Percentiles rank a stretch among this genome's conserved stretches.
These are phyloP conservation scores for Tulasnella sp. DNA, from an alignment of 768 basidiomycete species.

Conservation along the genomic window DNA sequence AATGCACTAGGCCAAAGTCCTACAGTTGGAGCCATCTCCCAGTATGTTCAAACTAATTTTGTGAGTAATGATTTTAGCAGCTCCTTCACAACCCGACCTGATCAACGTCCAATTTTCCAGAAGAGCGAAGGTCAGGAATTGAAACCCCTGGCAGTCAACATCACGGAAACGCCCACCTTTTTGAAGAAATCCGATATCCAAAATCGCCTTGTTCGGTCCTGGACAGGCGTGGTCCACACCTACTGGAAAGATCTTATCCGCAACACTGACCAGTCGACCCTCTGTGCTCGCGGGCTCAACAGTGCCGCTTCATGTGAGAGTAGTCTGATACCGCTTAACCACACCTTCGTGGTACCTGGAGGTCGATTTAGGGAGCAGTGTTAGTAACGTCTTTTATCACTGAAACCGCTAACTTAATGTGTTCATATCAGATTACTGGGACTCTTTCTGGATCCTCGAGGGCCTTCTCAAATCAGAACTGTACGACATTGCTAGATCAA, in stretches of 20 bases:
- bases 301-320: slow-evolving; percentile 51
- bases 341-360: slow-evolving; percentile 85
- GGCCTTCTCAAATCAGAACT: slow-evolving; percentile 76
- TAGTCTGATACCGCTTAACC: slow-evolving; percentile 76
- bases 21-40: slow-evolving; percentile 51
- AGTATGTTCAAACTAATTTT: slow-evolving; percentile 65
- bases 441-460: slow-evolving; percentile 63
- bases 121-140: slow-evolving; percentile 78
- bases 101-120: too few species aligned
- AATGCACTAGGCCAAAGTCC: slow-evolving; percentile 22
- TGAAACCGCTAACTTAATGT: slow-evolving; percentile 26
- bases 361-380: slow-evolving; percentile 76
- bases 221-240: slow-evolving; percentile 63
- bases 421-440: slow-evolving; percentile 38
- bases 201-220: slow-evolving; percentile 56
- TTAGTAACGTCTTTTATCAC: too few species aligned
- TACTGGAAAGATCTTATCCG: slow-evolving; percentile 77
- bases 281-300: slow-evolving; percentile 53
- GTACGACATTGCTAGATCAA: slow-evolving; percentile 54
- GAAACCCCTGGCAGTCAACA: slow-evolving; percentile 38
- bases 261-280: slow-evolving; percentile 51
- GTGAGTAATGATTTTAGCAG: too few species aligned
- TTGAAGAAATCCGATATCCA: slow-evolving; percentile 59
- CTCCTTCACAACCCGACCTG: too few species aligned
- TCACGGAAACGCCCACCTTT: slow-evolving; percentile 45